Conservation (phyloP, 257 asterid genomes). For the Nicotiana attenuata region DNA sequence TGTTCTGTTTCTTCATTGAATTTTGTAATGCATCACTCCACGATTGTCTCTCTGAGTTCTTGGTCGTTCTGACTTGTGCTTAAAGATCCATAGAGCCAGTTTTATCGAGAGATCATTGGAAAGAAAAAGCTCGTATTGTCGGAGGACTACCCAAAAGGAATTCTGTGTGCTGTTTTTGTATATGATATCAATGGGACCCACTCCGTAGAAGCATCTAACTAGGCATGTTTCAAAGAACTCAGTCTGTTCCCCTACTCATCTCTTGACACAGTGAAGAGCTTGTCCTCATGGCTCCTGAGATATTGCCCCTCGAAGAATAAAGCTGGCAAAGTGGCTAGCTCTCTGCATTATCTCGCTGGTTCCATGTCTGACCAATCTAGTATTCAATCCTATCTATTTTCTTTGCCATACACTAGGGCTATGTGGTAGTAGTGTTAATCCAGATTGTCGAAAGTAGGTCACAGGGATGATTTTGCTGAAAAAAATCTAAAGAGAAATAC, state of each 20-base stretch:
- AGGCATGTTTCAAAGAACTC: background rate
- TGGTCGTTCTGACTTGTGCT: background rate
- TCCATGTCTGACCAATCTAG: background rate
- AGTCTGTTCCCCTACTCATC: background rate
- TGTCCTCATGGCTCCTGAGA: background rate
- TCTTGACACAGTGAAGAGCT: background rate
- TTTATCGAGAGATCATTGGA: background rate
- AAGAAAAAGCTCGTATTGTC: background rate
- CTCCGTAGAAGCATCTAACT: background rate
- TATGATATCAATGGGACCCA: background rate
- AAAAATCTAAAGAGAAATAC: too few species aligned
- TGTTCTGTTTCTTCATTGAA: background rate
- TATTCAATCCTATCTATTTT: background rate
- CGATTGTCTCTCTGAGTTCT: background rate
- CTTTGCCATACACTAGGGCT: background rate
- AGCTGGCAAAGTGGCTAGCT: background rate
- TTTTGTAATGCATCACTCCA: background rate
- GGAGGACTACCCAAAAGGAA: background rate
- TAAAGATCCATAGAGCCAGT: background rate
- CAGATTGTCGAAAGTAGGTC: too few species aligned
- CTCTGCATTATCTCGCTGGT: background rate
- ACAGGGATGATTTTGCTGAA: too few species aligned
- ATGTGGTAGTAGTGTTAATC: background rate
- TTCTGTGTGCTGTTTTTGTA: background rate
- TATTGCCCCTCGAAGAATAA: background rate